A percentile compares a stretch with the other conserved stretches of the same genome.
phyloP scores from a whole-genome alignment of 1,139 yeast species.

The Yamadazyma siamensis region DNA sequence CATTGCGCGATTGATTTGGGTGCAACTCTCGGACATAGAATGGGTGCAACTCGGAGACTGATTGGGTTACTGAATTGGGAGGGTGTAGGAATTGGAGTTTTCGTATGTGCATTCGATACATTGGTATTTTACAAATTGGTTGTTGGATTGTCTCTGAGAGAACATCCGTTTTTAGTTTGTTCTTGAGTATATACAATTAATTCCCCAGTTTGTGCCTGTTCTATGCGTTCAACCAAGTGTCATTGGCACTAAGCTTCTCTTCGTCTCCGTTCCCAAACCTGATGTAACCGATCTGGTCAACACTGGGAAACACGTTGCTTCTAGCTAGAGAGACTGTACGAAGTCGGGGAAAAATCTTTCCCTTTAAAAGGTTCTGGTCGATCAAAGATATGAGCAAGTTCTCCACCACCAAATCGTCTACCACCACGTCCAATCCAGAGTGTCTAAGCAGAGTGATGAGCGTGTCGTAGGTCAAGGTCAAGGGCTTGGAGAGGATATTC shows the following conservation, averaged over 20 bases:
- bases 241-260: slow-evolving; percentile 8
- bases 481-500: slow-evolving; percentile 24
- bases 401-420: slow-evolving; percentile 37
- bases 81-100: too few relatives aligned
- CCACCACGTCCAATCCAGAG: slow-evolving; percentile 13
- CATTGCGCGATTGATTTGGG: not conserved
- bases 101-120: too few relatives aligned
- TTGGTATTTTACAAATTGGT: too few relatives aligned
- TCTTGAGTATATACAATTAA: too few relatives aligned
- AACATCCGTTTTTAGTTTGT: too few relatives aligned
- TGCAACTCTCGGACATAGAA: too few relatives aligned
- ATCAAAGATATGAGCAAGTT: slow-evolving; percentile 48
- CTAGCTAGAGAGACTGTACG: slow-evolving; percentile 48
- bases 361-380: slow-evolving; percentile 52
- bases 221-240: slow-evolving; percentile 11
- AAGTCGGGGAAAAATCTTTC: slow-evolving; percentile 46
- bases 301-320: slow-evolving; percentile 46
- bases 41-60: too few relatives aligned
- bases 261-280: slow-evolving; percentile 21
- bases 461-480: slow-evolving; percentile 28
- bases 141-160: too few relatives aligned
- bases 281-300: slow-evolving; percentile 31
- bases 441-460: slow-evolving; percentile 20
- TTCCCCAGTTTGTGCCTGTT: too few relatives aligned
- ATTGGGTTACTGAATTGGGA: too few relatives aligned